A percentile compares a stretch with the other conserved stretches of the same genome.
Evolutionary conservation across 2,329 filamentous ascomycete genomes (phyloP).

Genomic region (Hypoxylon sp.): DNA sequence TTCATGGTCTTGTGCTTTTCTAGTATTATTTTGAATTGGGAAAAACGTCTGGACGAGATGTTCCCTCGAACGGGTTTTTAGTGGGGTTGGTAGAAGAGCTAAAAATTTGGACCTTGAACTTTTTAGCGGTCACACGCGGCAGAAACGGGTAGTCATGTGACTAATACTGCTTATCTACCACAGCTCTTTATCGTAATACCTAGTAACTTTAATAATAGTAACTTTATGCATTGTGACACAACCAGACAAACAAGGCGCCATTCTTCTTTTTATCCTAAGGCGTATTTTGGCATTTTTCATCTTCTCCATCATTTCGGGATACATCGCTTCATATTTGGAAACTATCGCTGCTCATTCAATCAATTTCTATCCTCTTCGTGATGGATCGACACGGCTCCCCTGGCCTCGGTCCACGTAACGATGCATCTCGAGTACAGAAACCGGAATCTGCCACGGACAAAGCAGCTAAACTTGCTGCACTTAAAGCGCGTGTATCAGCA

Average conservation of each 20-base stretch:
- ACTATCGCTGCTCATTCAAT: not conserved
- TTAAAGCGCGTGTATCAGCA: slow-evolving; percentile 82
- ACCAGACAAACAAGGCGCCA: not conserved
- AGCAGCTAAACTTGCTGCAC: slow-evolving; percentile 74
- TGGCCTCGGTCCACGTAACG: slow-evolving; percentile 65
- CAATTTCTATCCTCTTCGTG: slow-evolving; percentile 17
- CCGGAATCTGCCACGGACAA: slow-evolving; percentile 68
- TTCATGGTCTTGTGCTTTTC: slow-evolving; percentile 22
- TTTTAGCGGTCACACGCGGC: slow-evolving; percentile 58
- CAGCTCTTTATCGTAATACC: slow-evolving; percentile 5
- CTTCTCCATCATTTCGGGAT: not conserved
- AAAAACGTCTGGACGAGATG: slow-evolving; percentile 21
- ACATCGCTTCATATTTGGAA: not conserved
- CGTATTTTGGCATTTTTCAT: too few relatives aligned
- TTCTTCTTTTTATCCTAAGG: slow-evolving; percentile 8
- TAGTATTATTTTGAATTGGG: slow-evolving; percentile 14
- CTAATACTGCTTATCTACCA: slow-evolving; percentile 12
- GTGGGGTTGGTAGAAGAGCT: slow-evolving; percentile 25
- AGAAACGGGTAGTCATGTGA: slow-evolving; percentile 44
- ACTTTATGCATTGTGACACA: slow-evolving; percentile 7
- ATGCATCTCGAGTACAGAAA: slow-evolving; percentile 65
- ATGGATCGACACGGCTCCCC: slow-evolving; percentile 64
- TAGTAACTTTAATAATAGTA: too few relatives aligned
- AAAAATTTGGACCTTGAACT: slow-evolving; percentile 40
- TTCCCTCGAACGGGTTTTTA: slow-evolving; percentile 24